A percentile compares a stretch with the other conserved stretches of the same genome.
phyloP scores from a whole-genome alignment of 495 filamentous ascomycete species.

The Annulohypoxylon stygium region DNA sequence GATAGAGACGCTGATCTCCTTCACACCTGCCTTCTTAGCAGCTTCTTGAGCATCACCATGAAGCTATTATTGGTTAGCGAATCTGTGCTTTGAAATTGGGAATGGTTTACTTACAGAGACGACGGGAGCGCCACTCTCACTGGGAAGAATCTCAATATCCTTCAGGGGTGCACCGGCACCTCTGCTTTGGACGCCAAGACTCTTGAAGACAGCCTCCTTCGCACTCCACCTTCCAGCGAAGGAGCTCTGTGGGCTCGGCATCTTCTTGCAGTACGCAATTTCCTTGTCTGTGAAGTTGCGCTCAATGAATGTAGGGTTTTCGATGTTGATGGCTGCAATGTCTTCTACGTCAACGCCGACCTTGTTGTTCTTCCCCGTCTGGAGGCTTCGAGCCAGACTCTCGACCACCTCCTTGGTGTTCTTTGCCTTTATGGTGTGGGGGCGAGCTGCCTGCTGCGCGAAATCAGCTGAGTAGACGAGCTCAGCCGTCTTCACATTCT shows the following conservation, averaged over 20 bases:
- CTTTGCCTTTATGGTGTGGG: constrained; percentile 62
- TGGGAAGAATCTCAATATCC: constrained; percentile 91
- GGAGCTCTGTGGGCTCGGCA: constrained; percentile 77
- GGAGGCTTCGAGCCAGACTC: constrained; percentile 78
- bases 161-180: constrained; percentile 90
- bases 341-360: constrained; percentile 94
- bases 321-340: constrained; percentile 84
- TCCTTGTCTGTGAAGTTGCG: constrained; percentile 92
- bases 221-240: constrained; percentile 96
- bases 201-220: constrained; percentile 99
- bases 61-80: constrained; percentile 71
- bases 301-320: constrained; percentile 93
- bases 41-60: constrained; percentile 84
- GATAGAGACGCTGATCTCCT: constrained; percentile 90
- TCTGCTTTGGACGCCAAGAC: constrained; percentile 85
- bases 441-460: constrained; percentile 61
- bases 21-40: constrained; percentile 85
- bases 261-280: constrained; percentile 85
- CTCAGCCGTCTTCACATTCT: constrained; percentile 84
- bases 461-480: constrained; percentile 78
- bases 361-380: constrained; percentile 76
- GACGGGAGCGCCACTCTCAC: constrained; percentile 82
- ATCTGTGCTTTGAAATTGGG: constrained; percentile 4
- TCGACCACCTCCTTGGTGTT: constrained; percentile 83
- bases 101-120: constrained; percentile 77